Conservation (phyloP, 148 eudicot species). For the Camellia lanceoleosa region DNA sequence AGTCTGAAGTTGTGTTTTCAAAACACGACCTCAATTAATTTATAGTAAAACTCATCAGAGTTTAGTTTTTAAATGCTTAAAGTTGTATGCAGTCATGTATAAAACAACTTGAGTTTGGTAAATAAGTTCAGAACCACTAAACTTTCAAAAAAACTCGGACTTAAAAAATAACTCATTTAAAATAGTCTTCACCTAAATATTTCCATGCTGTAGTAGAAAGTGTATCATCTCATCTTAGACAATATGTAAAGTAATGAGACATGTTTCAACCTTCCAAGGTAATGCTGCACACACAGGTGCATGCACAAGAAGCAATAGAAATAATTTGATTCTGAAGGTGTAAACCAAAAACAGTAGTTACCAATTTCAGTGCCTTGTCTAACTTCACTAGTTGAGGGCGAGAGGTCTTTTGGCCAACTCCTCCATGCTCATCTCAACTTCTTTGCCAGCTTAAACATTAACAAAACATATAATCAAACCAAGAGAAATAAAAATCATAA, state of each 20-base stretch:
- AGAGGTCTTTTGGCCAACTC: conserved; percentile 4
- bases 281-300: background rate
- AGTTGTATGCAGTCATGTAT: no score
- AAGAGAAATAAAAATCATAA: background rate
- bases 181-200: background rate
- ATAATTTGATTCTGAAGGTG: background rate
- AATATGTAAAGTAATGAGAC: no score
- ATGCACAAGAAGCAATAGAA: background rate
- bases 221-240: no score
- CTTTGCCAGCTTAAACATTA: conserved; percentile 1
- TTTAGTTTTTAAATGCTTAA: no score
- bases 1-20: no score
- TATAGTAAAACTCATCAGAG: no score
- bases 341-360: conserved; percentile 11
- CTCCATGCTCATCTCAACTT: conserved; percentile 21
- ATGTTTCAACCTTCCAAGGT: no score
- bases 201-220: background rate
- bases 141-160: no score
- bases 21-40: no score
- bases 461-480: background rate
- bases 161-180: background rate
- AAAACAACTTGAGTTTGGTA: no score
- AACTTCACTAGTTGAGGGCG: conserved; percentile 42
- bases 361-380: conserved; percentile 46
- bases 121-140: no score